Conservation (phyloP, 495 filamentous ascomycete species). For the Rhizodiscina lignyota region DNA sequence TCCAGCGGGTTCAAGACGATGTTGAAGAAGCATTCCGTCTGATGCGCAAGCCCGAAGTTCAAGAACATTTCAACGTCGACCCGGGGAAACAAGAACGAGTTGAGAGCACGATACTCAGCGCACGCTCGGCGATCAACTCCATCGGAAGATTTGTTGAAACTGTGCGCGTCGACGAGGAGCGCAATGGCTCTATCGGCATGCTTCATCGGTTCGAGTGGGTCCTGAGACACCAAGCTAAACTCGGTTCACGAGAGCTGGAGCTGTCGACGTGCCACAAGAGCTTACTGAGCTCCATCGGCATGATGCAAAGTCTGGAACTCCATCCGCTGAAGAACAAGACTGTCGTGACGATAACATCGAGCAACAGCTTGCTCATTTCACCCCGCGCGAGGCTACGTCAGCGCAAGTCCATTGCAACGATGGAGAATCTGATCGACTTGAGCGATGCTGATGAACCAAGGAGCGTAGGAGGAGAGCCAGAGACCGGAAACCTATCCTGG, state of each 20-base stretch:
- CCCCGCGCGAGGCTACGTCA: no score
- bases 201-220: constrained; percentile 15
- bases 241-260: constrained; percentile 7
- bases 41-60: constrained; percentile 2
- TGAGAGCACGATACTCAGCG: constrained; percentile 8
- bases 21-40: constrained; percentile 15
- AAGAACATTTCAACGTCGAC: constrained; percentile 4
- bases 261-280: constrained; percentile 16
- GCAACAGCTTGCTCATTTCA: no score
- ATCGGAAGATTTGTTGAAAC: constrained; percentile 17
- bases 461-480: no score
- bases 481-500: no score
- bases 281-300: no score
- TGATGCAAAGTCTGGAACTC: no score
- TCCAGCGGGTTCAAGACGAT: constrained; percentile 15
- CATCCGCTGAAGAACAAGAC: no score
- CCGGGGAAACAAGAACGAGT: constrained; percentile 12
- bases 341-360: no score
- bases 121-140: constrained; percentile 14
- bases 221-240: constrained; percentile 14
- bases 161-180: no score
- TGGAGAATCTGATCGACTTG: no score
- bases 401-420: no score
- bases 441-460: no score
- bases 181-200: constrained; percentile 8